Base-by-base conservation (phyloP, 179 eudicot genomes). In the Silene noctiflora region DNA sequence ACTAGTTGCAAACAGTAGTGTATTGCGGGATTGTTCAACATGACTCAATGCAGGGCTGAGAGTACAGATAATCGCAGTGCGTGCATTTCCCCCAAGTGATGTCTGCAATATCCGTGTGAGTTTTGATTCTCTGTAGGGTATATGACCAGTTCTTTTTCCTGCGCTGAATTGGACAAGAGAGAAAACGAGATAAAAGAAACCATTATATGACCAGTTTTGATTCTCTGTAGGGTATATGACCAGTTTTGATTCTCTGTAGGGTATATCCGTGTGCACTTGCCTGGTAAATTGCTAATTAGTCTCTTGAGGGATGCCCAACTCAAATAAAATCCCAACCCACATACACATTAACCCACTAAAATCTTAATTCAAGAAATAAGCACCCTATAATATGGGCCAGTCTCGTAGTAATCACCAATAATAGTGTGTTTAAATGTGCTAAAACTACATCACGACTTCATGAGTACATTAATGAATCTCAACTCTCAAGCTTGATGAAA, bases 21-120 rank as follows among this genome's bases (percentile, higher is more conserved):
- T 93, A 78, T 91, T 90, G 35, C 98, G 87, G 65, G 99, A 93
- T 82, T 93, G 99, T 31, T 96, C 99, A 71, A 90, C 88, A 77
- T 93, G 98, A 80, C 97, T 96, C 75, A 91, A 62, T 77, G 99
- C 99, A 66, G 99, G 97, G 81, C 99, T 96, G 78, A 96, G 78
- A 16, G 99, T 93, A 81, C 99, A 96, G 48, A 96, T 87, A 21
- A 96, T 96, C 59, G 99, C 99, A 55, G 99, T 96, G n/a, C 98
- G 83, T 66, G 99, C 97, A 80, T 96, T 93, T 77, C 99, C 99
- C 31, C 99, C 99, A 29, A 96, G 89, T 22, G 99, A 94, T 77
- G 91, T 71, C 87, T 96, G 99, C 79, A 96, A 82, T 77, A 96
- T 96, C 67, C 99, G 87, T 1, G 99, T 96, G 72, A 96, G 92